Conservation (phyloP, 2,329 filamentous ascomycete species). For the Mariannaea sp. region DNA sequence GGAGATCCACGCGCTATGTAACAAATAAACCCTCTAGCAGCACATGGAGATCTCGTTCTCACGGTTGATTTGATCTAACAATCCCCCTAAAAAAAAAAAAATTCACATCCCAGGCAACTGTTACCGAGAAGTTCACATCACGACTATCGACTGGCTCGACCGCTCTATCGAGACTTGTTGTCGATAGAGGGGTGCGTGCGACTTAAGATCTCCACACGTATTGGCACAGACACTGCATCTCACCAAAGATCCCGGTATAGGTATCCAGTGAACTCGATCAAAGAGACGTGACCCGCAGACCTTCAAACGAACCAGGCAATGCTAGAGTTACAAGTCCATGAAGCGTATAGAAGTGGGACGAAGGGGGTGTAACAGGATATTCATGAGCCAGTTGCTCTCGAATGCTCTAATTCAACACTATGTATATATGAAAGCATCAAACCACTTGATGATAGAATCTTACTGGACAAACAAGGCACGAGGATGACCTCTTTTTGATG, state of each 20-base stretch:
- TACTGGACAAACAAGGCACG: constrained; percentile 8
- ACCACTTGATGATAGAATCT: no score
- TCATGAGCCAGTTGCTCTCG: neutral
- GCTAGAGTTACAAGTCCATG: neutral
- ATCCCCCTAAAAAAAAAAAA: no score
- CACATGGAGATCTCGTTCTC: no score
- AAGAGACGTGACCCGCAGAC: constrained; percentile 7
- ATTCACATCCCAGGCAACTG: constrained; percentile 6
- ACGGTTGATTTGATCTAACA: no score
- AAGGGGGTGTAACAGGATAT: neutral
- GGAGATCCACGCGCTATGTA: no score
- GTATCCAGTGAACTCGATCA: no score
- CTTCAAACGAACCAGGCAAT: constrained; percentile 6
- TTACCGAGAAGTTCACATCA: no score
- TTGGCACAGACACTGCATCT: neutral
- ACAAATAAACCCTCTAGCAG: no score
- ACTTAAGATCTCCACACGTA: constrained; percentile 9
- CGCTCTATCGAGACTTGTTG: neutral
- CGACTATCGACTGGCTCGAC: neutral
- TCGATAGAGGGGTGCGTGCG: constrained; percentile 12
- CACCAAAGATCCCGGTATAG: no score
- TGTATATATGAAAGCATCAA: no score
- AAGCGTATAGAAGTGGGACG: neutral
- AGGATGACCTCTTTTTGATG: constrained; percentile 1
- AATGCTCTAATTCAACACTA: neutral